Base-by-base conservation (phyloP, 2,329 filamentous ascomycete species). In the Sporothrix schenckii region DNA sequence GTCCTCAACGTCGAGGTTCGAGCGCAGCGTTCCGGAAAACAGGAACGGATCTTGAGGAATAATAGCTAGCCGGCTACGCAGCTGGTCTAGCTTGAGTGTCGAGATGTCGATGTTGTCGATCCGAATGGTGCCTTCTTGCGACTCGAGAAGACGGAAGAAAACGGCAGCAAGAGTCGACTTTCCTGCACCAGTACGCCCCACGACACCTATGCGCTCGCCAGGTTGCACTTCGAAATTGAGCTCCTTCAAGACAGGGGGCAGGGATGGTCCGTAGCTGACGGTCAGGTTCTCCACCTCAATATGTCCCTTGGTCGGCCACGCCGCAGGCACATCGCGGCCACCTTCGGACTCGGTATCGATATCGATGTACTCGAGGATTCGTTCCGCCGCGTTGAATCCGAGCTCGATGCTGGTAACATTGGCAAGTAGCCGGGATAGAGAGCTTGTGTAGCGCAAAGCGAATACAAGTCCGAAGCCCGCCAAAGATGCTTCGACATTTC, bases 1-100 rank as follows among this genome's bases (percentile, higher is more conserved):
- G 72, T 83, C 82, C 77, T 90, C 89, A 2, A 88, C 87, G 73
- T 90, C 88, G 4, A 91, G 80, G 72, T 90, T 91, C 65, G 82
- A 85, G 58, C 88, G 82, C 66, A 90, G 83, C 1, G 88, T 90
- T 60, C 88, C 88, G 68, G 85, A 85, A 81, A 90, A 90, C 4
- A 91, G 80, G 1, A 88, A 89, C 0, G 88, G 88, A 71, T 91
- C 88, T 76, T 91, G 88, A 0, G 88, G 88, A 70, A 91, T 90
- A 75, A 90, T 90, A 56, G 86, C 85, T 7, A 91, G 80, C 34
- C 87, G 83, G 63, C 84, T 87, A 11, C 88, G 83, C 16, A 91
- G 80, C 75, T 89, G 86, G 66, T 86, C 83, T 4, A 90, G 83
- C 53, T 87, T 87, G 71, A 90, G 83, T 3, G 79, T 86, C 73